Evolutionary conservation across 208 protist genomes (phyloP).

Genomic region (Trypanosoma congolense): DNA sequence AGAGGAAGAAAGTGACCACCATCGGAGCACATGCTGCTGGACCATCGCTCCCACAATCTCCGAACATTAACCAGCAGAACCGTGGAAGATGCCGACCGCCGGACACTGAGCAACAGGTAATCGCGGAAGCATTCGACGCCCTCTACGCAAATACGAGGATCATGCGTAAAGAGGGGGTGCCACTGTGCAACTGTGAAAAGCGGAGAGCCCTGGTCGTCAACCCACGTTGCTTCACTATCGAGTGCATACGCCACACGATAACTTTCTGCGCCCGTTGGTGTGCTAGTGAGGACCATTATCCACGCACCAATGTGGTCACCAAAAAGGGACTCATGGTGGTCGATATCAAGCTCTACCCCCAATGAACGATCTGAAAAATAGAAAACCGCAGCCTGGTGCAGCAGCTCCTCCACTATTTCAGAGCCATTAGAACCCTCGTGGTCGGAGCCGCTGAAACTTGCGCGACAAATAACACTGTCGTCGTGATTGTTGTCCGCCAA

Average conservation of each 20-base stretch:
- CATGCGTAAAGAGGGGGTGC: constrained; percentile 45
- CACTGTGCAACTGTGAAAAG: constrained; percentile 15
- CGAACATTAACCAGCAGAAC: constrained; percentile 34
- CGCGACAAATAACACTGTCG: no score
- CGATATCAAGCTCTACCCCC: constrained; percentile 50
- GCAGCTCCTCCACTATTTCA: neutral
- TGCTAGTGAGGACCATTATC: constrained; percentile 32
- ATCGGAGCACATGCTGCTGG: neutral
- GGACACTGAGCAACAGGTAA: constrained; percentile 48
- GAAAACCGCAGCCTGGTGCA: neutral
- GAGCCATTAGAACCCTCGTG: neutral
- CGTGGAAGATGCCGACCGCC: constrained; percentile 28
- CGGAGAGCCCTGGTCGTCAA: neutral
- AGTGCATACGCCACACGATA: constrained; percentile 46
- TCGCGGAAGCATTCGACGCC: constrained; percentile 33
- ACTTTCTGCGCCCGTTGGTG: constrained; percentile 23
- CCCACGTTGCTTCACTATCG: constrained; percentile 17
- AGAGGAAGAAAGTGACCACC: neutral
- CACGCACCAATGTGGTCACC: constrained; percentile 33
- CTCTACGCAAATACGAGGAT: constrained; percentile 38
- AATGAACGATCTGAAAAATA: constrained; percentile 19
- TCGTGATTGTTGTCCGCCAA: neutral
- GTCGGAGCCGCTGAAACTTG: no score
- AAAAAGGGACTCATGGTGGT: constrained; percentile 54
- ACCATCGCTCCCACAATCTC: constrained; percentile 31